phyloP scores from a whole-genome alignment of 257 asterid genomes.

The Nicotiana sylvestris region DNA sequence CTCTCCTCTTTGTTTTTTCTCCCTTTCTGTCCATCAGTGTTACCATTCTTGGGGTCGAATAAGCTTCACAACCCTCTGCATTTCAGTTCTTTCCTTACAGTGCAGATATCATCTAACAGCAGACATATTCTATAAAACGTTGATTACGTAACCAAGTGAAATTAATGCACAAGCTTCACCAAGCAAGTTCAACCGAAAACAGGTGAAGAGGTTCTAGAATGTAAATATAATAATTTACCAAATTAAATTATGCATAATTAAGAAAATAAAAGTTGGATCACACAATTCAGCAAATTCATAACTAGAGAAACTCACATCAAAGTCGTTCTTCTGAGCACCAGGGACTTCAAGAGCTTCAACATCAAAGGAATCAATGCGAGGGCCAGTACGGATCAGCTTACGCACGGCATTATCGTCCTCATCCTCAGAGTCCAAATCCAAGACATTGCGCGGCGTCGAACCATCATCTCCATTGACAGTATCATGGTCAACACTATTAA shows the following conservation, averaged over 20 bases:
- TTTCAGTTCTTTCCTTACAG: background rate
- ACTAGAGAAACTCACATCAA: conserved; percentile 47
- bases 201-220: background rate
- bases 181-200: background rate
- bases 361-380: conserved; percentile 88
- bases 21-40: background rate
- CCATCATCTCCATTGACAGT: conserved; percentile 36
- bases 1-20: background rate
- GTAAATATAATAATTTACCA: background rate
- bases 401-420: conserved; percentile 41
- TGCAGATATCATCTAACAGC: background rate
- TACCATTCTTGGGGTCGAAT: conserved; percentile 1
- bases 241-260: background rate
- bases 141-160: background rate
- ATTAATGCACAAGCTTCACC: background rate
- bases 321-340: conserved; percentile 71
- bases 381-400: conserved; percentile 91
- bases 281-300: background rate
- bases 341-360: conserved; percentile 96
- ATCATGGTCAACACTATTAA: conserved; percentile 37
- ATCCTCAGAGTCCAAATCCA: conserved; percentile 77
- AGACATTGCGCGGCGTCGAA: conserved; percentile 34
- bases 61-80: background rate
- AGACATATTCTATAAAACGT: background rate
- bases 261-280: background rate